phyloP scores from a whole-genome alignment of 768 basidiomycete species.

The Boletus pseudopeckii region DNA sequence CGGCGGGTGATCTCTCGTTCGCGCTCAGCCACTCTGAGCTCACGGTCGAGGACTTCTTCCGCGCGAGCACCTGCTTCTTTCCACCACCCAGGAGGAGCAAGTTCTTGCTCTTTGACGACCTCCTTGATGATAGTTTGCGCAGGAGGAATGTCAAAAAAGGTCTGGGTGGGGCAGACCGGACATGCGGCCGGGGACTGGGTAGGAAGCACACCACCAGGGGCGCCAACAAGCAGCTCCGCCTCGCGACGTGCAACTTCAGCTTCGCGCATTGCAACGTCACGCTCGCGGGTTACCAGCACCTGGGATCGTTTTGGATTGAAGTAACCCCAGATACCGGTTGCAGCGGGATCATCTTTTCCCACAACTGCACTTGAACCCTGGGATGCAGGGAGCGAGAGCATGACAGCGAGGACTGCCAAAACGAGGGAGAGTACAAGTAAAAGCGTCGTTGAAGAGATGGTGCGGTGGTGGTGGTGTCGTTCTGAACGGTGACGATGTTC shows the following conservation, averaged over 20 bases:
- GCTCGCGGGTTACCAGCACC: conserved; percentile 74
- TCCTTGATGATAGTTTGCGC: conserved; percentile 84
- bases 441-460: conserved; percentile 86
- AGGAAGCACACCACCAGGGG: conserved; percentile 75
- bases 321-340: conserved; percentile 63
- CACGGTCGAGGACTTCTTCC: conserved; percentile 81
- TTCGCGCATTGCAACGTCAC: conserved; percentile 76
- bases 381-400: conserved; percentile 78
- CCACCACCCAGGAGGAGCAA: conserved; percentile 79
- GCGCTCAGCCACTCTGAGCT: conserved; percentile 79
- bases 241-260: conserved; percentile 88
- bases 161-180: conserved; percentile 53
- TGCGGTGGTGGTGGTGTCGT: conserved; percentile 74
- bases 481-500: conserved; percentile 56
- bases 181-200: conserved; percentile 51
- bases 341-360: conserved; percentile 36
- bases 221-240: conserved; percentile 78
- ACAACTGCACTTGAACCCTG: conserved; percentile 30
- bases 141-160: conserved; percentile 56
- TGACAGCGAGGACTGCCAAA: conserved; percentile 83
- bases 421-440: conserved; percentile 83
- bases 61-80: conserved; percentile 63
- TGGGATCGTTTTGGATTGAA: conserved; percentile 82
- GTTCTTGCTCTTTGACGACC: conserved; percentile 76
- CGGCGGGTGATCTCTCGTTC: conserved; percentile 85